phyloP scores from a whole-genome alignment of 2,329 filamentous ascomycete genomes.

The Tothia fuscella region DNA sequence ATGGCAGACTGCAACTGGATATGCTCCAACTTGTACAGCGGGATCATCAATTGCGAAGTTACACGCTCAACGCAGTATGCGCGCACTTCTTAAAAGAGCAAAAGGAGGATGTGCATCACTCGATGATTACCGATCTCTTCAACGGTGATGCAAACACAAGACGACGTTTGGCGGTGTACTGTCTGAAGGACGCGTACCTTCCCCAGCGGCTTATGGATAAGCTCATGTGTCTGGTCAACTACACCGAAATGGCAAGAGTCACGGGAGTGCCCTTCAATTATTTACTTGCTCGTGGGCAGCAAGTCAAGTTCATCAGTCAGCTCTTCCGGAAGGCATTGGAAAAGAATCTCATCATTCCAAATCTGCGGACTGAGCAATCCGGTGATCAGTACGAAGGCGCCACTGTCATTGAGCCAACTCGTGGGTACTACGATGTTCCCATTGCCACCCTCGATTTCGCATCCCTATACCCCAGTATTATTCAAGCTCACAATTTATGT shows the following conservation, averaged over 20 bases:
- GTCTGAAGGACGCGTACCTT: slow-evolving; percentile 92
- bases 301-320: slow-evolving; percentile 96
- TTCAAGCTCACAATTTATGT: slow-evolving; percentile 96
- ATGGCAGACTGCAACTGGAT: slow-evolving; percentile 85
- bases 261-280: slow-evolving; percentile 97
- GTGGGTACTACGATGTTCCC: slow-evolving; percentile 89
- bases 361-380: slow-evolving; percentile 54
- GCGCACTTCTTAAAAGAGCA: slow-evolving; percentile 93
- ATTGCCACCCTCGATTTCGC: slow-evolving; percentile 98
- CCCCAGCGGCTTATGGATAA: slow-evolving; percentile 95
- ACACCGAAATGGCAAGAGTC: slow-evolving; percentile 98
- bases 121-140: slow-evolving; percentile 97
- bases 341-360: slow-evolving; percentile 88
- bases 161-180: slow-evolving; percentile 85
- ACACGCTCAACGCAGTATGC: slow-evolving; percentile 92
- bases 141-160: slow-evolving; percentile 92
- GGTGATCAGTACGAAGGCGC: slow-evolving; percentile 96
- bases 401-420: slow-evolving; percentile 89
- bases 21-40: slow-evolving; percentile 88
- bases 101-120: slow-evolving; percentile 97
- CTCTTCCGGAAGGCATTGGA: slow-evolving; percentile 90
- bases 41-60: slow-evolving; percentile 90
- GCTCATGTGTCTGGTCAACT: slow-evolving; percentile 95
- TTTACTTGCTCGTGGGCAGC: slow-evolving; percentile 80
- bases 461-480: slow-evolving; percentile 96